Evolutionary conservation across 352 stramenopile species (phyloP).

Genomic region (Bremia lactucae): DNA sequence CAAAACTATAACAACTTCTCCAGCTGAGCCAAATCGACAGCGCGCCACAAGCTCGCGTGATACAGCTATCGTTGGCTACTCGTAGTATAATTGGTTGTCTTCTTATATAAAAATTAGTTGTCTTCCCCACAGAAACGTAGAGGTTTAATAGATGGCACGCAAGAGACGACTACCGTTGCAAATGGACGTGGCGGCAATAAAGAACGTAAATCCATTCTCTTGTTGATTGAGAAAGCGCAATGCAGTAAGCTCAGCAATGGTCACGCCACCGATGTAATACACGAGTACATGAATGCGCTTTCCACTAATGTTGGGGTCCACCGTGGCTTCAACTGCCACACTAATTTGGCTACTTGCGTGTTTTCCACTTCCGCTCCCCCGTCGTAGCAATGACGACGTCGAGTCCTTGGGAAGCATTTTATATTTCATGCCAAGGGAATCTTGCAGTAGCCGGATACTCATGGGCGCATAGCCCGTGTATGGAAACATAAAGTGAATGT

Average conservation of each 20-base stretch:
- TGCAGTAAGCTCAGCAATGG: constrained; percentile 70
- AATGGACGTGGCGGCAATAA: constrained; percentile 59
- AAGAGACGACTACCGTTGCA: constrained; percentile 63
- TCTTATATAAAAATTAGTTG: too few relatives aligned
- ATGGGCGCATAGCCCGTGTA: constrained; percentile 79
- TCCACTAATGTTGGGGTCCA: constrained; percentile 5
- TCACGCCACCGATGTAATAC: constrained; percentile 79
- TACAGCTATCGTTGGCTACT: too few relatives aligned
- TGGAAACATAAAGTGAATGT: constrained; percentile 83
- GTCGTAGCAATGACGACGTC: constrained; percentile 18
- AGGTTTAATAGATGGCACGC: constrained; percentile 36
- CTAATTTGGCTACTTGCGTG: constrained; percentile 12
- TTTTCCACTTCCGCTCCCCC: constrained; percentile 13
- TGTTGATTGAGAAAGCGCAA: constrained; percentile 63
- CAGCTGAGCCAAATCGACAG: too few relatives aligned
- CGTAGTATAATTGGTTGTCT: too few relatives aligned
- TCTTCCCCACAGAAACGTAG: background rate
- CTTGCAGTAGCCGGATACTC: constrained; percentile 71
- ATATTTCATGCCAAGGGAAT: constrained; percentile 58
- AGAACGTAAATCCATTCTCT: constrained; percentile 51
- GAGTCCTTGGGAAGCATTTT: constrained; percentile 34
- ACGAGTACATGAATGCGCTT: constrained; percentile 46
- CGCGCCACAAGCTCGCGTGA: background rate
- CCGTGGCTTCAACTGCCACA: constrained; percentile 6
- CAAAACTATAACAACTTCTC: too few relatives aligned